These are phyloP conservation scores for Phytophthora hybrid DNA, from an alignment of 352 stramenopile species.

Conservation along the genomic window DNA sequence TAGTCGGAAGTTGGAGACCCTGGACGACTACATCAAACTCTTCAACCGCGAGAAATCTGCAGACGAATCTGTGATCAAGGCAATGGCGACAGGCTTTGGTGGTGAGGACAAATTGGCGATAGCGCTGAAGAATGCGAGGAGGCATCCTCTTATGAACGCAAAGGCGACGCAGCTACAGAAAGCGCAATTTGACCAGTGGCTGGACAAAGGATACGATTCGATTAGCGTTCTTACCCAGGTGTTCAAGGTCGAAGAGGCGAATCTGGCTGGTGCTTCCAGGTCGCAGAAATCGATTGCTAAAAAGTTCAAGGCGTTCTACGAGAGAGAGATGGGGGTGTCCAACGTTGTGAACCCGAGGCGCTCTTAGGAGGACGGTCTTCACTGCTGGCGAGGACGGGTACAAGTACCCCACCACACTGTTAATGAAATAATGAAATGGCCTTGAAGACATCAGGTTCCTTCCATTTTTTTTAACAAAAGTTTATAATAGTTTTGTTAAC, in stretches of 20 bases:
- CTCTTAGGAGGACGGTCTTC: too few relatives aligned
- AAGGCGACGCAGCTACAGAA: conserved; percentile 1
- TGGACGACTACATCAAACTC: conserved; percentile 5
- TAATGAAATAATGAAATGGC: too few relatives aligned
- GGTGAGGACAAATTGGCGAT: not conserved
- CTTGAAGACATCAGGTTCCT: conserved; percentile 2
- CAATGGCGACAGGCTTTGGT: too few relatives aligned
- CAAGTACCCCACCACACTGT: too few relatives aligned
- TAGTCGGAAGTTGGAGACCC: not conserved
- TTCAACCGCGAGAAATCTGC: not conserved
- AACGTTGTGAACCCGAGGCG: too few relatives aligned
- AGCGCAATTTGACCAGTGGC: not conserved
- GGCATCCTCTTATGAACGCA: too few relatives aligned
- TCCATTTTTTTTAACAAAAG: too few relatives aligned
- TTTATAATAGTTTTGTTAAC: too few relatives aligned
- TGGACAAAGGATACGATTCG: not conserved
- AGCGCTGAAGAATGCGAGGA: not conserved
- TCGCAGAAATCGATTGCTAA: not conserved
- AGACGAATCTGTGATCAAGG: not conserved
- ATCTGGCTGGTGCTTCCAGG: not conserved
- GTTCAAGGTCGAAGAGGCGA: not conserved
- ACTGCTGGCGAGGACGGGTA: too few relatives aligned
- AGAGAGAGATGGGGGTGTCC: too few relatives aligned
- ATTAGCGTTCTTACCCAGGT: not conserved
- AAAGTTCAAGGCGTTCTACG: conserved; percentile 1